These are phyloP conservation scores for Isatis tinctoria DNA, from an alignment of 345 rosid species.

Conservation along the genomic window DNA sequence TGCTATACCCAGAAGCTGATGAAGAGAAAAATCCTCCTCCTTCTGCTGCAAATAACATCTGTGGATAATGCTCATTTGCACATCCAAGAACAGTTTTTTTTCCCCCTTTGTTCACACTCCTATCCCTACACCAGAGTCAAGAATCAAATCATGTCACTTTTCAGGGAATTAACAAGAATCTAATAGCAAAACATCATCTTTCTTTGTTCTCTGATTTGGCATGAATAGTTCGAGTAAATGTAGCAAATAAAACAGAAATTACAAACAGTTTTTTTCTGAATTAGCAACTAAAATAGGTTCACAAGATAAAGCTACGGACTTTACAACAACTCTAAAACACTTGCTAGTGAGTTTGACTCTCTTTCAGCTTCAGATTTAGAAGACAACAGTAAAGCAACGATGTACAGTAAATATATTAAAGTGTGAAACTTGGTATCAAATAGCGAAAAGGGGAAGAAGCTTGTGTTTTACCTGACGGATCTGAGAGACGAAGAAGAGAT, in stretches of 20 bases:
- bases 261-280: background rate
- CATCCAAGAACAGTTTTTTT: conserved; percentile 32
- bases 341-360: background rate
- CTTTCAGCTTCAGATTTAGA: conserved; percentile 3
- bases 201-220: background rate
- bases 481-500: background rate
- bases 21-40: conserved; percentile 99
- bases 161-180: background rate
- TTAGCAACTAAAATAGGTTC: background rate
- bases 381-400: background rate
- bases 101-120: background rate
- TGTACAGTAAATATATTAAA: background rate
- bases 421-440: background rate
- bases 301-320: background rate
- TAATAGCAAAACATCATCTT: background rate
- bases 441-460: background rate
- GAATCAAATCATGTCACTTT: conserved; percentile 10
- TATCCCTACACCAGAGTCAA: conserved; percentile 15
- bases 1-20: conserved; percentile 96
- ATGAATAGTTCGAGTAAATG: background rate
- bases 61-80: conserved; percentile 70
- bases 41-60: conserved; percentile 98
- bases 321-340: background rate
- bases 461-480: conserved; percentile 9
- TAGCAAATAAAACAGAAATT: background rate